Conservation (phyloP, 2,329 filamentous ascomycete species). For the Macrophomina pseudophaseolina region DNA sequence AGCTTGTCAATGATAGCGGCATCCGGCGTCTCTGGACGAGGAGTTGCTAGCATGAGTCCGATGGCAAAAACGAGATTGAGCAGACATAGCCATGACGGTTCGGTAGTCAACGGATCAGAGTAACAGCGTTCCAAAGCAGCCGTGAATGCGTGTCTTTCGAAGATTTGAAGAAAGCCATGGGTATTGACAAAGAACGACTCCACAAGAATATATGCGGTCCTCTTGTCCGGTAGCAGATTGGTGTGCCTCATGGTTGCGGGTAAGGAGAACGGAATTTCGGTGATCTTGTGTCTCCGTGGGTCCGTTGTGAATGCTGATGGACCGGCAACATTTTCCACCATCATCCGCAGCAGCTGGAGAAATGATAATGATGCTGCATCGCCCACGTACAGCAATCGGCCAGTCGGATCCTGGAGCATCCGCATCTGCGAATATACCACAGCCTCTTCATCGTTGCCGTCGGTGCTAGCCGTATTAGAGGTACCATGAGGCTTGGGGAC, state of each 20-base stretch:
- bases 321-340: conserved; percentile 62
- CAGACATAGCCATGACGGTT: conserved; percentile 61
- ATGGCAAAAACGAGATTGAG: conserved; percentile 68
- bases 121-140: conserved; percentile 60
- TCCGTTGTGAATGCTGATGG: conserved; percentile 64
- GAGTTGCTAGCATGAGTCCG: conserved; percentile 64
- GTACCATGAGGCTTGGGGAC: conserved; percentile 33
- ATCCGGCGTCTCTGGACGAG: conserved; percentile 56
- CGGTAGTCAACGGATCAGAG: conserved; percentile 56
- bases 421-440: conserved; percentile 60
- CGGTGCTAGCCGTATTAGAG: conserved; percentile 43
- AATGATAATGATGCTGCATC: conserved; percentile 67
- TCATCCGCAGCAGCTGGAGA: conserved; percentile 64
- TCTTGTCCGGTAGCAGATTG: conserved; percentile 61
- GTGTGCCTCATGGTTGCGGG: conserved; percentile 54
- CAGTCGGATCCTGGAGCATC: conserved; percentile 65
- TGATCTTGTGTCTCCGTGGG: conserved; percentile 61
- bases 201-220: conserved; percentile 60
- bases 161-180: conserved; percentile 64
- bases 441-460: conserved; percentile 61
- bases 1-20: conserved; percentile 59
- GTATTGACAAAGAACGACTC: conserved; percentile 69
- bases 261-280: conserved; percentile 59
- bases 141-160: conserved; percentile 59
- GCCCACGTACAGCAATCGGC: conserved; percentile 65